phyloP scores from a whole-genome alignment of 257 asterid genomes.

The Nicotiana tomentosiformis region DNA sequence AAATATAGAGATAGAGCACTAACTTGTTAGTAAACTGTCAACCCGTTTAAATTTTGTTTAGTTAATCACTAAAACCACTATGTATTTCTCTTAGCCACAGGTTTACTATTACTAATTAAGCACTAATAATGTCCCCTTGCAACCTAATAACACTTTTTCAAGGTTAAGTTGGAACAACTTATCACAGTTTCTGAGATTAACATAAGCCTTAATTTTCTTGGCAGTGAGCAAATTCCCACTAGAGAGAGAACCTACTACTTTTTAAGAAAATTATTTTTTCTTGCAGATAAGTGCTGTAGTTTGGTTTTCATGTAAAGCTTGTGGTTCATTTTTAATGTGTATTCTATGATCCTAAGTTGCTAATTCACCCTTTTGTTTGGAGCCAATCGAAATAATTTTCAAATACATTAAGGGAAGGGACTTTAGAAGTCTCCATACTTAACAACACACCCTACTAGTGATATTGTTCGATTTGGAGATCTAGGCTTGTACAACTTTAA shows the following conservation, averaged over 20 bases:
- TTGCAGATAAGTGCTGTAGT: neutral
- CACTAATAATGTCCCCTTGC: neutral
- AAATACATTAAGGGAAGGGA: neutral
- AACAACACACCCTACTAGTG: no score
- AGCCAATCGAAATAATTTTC: neutral
- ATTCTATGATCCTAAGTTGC: neutral
- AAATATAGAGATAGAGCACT: no score
- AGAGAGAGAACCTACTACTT: neutral
- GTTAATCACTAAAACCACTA: neutral
- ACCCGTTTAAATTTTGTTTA: neutral
- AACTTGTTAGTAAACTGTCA: neutral
- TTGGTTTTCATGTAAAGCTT: neutral
- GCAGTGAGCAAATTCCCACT: neutral
- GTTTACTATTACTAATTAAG: neutral
- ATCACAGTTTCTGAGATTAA: neutral
- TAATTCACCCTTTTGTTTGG: neutral
- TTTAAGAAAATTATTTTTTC: neutral
- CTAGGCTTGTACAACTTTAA: no score
- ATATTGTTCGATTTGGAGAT: no score
- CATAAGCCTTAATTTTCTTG: neutral
- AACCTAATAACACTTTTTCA: no score
- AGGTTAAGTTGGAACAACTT: no score
- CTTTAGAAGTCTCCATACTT: no score
- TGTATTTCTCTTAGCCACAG: neutral
- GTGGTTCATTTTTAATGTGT: neutral